Conservation (phyloP, 768 basidiomycete genomes). For the Hysterangium stoloniferum region DNA sequence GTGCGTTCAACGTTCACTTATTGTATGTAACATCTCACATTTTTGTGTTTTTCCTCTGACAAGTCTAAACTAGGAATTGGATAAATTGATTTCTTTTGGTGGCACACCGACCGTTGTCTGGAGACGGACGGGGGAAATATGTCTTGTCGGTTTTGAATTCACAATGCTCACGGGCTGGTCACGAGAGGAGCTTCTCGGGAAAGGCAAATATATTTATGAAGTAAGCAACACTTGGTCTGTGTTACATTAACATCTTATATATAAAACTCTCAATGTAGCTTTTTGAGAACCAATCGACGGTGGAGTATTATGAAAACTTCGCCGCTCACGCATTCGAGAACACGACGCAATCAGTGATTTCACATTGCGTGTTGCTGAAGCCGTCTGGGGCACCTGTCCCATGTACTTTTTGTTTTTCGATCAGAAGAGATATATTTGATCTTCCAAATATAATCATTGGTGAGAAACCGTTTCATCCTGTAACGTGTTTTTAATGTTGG, state of each 20-base stretch:
- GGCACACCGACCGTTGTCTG: constrained; percentile 97
- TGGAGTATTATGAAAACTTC: constrained; percentile 96
- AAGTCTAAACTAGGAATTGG: constrained; percentile 63
- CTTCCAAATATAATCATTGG: constrained; percentile 85
- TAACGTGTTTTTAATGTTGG: too few species aligned
- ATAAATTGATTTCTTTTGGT: constrained; percentile 94
- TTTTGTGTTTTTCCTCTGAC: constrained; percentile 9
- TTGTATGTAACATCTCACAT: constrained; percentile 42
- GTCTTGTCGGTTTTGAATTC: constrained; percentile 94
- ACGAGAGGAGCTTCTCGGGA: constrained; percentile 66
- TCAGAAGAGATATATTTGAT: constrained; percentile 88
- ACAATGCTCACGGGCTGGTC: constrained; percentile 90
- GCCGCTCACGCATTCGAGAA: constrained; percentile 96
- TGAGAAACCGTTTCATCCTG: too few species aligned
- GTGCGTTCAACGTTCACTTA: constrained; percentile 87
- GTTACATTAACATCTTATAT: not conserved
- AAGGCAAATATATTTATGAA: constrained; percentile 44
- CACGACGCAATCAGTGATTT: constrained; percentile 91
- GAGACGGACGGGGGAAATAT: constrained; percentile 97
- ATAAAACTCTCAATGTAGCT: constrained; percentile 40
- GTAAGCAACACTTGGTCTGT: constrained; percentile 13
- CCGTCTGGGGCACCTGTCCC: constrained; percentile 78
- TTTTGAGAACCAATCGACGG: constrained; percentile 92
- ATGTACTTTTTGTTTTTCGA: constrained; percentile 93
- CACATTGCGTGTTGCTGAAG: constrained; percentile 84